phyloP scores from a whole-genome alignment of 1,284 basidiomycete species.

The Tilletia horrida region DNA sequence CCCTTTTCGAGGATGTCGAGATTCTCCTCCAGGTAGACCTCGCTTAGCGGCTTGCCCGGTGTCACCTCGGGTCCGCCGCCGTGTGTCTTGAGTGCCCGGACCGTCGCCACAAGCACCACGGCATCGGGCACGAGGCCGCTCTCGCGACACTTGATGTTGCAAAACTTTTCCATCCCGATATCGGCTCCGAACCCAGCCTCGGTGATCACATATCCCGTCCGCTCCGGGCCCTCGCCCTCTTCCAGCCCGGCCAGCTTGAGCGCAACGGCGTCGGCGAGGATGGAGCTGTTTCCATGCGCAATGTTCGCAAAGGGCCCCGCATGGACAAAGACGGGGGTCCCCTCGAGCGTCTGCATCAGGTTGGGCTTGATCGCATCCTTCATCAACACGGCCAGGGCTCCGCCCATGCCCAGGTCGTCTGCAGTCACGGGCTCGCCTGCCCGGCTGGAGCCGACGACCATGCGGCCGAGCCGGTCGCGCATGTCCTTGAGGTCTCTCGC shows the following conservation, averaged over 20 bases:
- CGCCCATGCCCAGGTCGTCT: constrained; percentile 92
- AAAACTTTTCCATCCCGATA: constrained; percentile 84
- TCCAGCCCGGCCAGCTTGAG: constrained; percentile 97
- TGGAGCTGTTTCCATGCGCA: constrained; percentile 97
- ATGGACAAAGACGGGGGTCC: constrained; percentile 97
- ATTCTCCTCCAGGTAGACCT: constrained; percentile 92
- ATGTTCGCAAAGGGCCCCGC: constrained; percentile 99
- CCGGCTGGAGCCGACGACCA: constrained; percentile 96
- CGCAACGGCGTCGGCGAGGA: constrained; percentile 91
- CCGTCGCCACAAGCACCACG: constrained; percentile 91
- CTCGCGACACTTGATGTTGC: constrained; percentile 97
- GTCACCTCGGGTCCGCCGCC: constrained; percentile 96
- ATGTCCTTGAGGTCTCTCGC: constrained; percentile 85
- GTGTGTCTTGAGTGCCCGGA: constrained; percentile 97
- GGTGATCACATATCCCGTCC: constrained; percentile 90
- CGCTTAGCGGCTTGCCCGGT: constrained; percentile 88
- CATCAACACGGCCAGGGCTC: constrained; percentile 93
- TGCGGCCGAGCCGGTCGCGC: constrained; percentile 80
- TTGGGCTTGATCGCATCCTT: constrained; percentile 99
- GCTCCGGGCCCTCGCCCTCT: constrained; percentile 74
- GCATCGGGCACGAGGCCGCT: constrained; percentile 91
- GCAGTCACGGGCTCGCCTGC: constrained; percentile 88
- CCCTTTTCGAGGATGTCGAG: constrained; percentile 85
- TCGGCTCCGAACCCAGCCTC: constrained; percentile 99
- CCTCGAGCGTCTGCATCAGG: constrained; percentile 96